phyloP scores from a whole-genome alignment of 2,329 filamentous ascomycete species.

The Nigrospora oryzae region DNA sequence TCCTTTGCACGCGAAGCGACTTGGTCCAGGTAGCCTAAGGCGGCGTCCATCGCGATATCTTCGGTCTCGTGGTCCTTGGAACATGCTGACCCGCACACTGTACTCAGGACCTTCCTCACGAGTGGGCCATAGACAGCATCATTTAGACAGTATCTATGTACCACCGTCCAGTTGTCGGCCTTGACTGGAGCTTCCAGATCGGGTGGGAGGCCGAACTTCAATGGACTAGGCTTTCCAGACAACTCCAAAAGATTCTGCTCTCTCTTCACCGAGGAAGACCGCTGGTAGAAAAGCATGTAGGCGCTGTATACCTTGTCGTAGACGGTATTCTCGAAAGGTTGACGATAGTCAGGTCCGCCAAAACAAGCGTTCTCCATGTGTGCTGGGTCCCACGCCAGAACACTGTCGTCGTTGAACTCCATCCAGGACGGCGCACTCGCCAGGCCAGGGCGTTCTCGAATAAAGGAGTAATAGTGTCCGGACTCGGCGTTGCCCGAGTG shows the following conservation, averaged over 20 bases:
- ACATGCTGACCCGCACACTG: conserved; percentile 44
- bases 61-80: conserved; percentile 38
- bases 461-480: conserved; percentile 95
- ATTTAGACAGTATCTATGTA: conserved; percentile 72
- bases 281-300: conserved; percentile 97
- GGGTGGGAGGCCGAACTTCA: conserved; percentile 35
- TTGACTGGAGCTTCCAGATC: conserved; percentile 52
- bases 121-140: conserved; percentile 65
- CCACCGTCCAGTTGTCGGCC: conserved; percentile 62
- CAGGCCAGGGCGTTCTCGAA: conserved; percentile 64
- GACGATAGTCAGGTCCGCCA: conserved; percentile 56
- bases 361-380: conserved; percentile 72
- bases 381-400: conserved; percentile 64
- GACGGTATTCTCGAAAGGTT: conserved; percentile 35
- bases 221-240: conserved; percentile 24
- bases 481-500: conserved; percentile 89
- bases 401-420: conserved; percentile 89
- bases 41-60: conserved; percentile 42
- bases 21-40: conserved; percentile 64
- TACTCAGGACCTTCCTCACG: conserved; percentile 51
- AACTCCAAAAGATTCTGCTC: conserved; percentile 39
- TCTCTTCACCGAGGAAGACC: conserved; percentile 55
- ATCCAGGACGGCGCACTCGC: conserved; percentile 56
- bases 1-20: conserved; percentile 67
- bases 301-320: conserved; percentile 74